Conservation (phyloP, 495 filamentous ascomycete species). For the Rostrohypoxylon terebratum region DNA sequence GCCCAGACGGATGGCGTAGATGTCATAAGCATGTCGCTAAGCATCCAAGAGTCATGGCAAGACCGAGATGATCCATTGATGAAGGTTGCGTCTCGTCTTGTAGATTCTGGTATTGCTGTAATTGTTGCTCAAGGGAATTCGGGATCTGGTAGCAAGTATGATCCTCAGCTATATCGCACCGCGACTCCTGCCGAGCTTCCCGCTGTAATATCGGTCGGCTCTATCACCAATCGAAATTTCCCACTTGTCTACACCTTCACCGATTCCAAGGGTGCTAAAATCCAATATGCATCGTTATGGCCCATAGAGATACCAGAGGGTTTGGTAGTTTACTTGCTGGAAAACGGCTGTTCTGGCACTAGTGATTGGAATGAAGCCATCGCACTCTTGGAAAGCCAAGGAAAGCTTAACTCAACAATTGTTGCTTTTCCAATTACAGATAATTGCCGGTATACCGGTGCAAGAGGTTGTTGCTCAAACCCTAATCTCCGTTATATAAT, state of each 20-base stretch:
- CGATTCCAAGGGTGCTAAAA: conserved; percentile 36
- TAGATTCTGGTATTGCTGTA: conserved; percentile 44
- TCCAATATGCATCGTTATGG: conserved; percentile 46
- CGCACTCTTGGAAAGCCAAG: conserved; percentile 17
- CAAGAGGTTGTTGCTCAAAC: conserved; percentile 31
- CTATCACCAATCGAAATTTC: conserved; percentile 28
- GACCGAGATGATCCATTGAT: conserved; percentile 40
- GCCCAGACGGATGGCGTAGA: conserved; percentile 59
- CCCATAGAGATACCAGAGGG: conserved; percentile 36
- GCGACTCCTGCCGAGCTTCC: conserved; percentile 28
- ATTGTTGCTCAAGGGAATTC: conserved; percentile 45
- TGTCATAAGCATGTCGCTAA: conserved; percentile 56
- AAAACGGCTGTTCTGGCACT: conserved; percentile 25
- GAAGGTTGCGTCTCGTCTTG: conserved; percentile 28
- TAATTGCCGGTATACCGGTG: conserved; percentile 28
- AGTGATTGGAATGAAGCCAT: conserved; percentile 31
- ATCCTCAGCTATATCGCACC: conserved; percentile 35
- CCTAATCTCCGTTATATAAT: conserved; percentile 28
- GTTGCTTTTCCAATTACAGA: conserved; percentile 39
- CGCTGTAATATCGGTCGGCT: conserved; percentile 32
- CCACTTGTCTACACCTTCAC: conserved; percentile 38
- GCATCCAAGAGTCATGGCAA: conserved; percentile 26
- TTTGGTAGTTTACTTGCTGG: conserved; percentile 32
- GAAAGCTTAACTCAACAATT: conserved; percentile 43
- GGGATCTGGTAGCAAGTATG: conserved; percentile 37